Percentiles rank a stretch among this genome's conserved stretches.
Conservation (phyloP, 371 early-diverging fungal genomes). For the Dichotomocladium elegans region DNA sequence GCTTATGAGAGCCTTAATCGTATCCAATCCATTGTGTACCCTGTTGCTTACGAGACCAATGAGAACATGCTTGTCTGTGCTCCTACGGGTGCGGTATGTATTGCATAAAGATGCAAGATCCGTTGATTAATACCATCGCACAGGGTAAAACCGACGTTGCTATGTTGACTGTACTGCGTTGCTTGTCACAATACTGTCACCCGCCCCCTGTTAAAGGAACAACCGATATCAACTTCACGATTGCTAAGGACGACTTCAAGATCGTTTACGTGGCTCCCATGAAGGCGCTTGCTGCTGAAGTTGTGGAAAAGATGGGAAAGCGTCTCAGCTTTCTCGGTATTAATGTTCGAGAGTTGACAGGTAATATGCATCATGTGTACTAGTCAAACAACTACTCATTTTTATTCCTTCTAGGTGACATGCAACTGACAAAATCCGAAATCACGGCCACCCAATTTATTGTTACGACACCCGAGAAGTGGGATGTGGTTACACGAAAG, state of each 20-base stretch:
- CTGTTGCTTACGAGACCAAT: conserved; percentile 88
- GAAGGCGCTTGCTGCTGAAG: conserved; percentile 99
- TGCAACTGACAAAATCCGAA: conserved; percentile 93
- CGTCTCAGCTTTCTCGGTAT: conserved; percentile 85
- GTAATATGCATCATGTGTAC: conserved; percentile 7
- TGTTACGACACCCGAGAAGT: conserved; percentile 99
- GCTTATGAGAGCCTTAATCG: conserved; percentile 89
- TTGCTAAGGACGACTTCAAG: conserved; percentile 83
- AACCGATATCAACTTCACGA: conserved; percentile 42
- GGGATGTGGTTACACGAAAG: conserved; percentile 99
- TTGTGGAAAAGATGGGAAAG: conserved; percentile 87
- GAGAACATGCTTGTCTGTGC: conserved; percentile 99
- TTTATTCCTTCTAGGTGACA: conserved; percentile 68
- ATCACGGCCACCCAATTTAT: conserved; percentile 92
- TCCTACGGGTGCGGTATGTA: conserved; percentile 94
- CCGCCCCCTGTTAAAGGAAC: conserved; percentile 47
- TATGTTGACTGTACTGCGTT: conserved; percentile 86
- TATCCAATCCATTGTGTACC: conserved; percentile 93
- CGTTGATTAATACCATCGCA: not conserved
- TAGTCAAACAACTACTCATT: not conserved
- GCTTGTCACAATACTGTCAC: conserved; percentile 62
- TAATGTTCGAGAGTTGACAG: conserved; percentile 89
- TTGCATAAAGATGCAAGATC: not conserved
- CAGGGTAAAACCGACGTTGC: conserved; percentile 99
- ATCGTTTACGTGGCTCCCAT: conserved; percentile 99